A percentile compares a stretch with the other conserved stretches of the same genome.
Evolutionary conservation across 176 grass and related monocot species (phyloP).

Genomic region (Echinochloa phyllopogon): DNA sequence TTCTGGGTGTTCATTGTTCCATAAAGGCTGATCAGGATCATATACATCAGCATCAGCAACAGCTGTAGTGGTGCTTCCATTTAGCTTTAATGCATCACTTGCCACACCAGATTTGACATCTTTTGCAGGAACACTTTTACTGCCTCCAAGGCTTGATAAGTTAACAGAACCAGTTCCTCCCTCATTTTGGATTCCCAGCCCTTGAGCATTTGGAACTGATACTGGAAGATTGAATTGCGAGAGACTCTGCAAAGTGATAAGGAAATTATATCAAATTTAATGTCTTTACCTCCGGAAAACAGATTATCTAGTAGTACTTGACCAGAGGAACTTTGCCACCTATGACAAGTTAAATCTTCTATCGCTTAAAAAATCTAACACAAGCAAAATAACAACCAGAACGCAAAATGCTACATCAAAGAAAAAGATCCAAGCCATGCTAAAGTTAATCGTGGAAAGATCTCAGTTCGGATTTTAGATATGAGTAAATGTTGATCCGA

Average conservation of each 20-base stretch:
- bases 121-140: slow-evolving; percentile 60
- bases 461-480: slow-evolving; percentile 10
- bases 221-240: slow-evolving; percentile 94
- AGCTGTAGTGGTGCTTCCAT: slow-evolving; percentile 56
- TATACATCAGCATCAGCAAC: slow-evolving; percentile 88
- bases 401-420: slow-evolving; percentile 27
- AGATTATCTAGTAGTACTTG: slow-evolving; percentile 17
- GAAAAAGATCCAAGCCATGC: slow-evolving; percentile 24
- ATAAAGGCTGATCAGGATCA: slow-evolving; percentile 98
- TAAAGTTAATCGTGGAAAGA: slow-evolving; percentile 26
- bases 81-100: slow-evolving; percentile 68
- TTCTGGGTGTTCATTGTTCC: slow-evolving; percentile 74
- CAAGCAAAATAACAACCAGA: slow-evolving; percentile 20
- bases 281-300: slow-evolving; percentile 24
- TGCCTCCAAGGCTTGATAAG: slow-evolving; percentile 43
- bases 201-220: slow-evolving; percentile 62
- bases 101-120: slow-evolving; percentile 59
- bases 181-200: slow-evolving; percentile 65
- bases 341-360: slow-evolving; percentile 17
- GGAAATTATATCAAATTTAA: slow-evolving; percentile 40
- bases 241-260: slow-evolving; percentile 75
- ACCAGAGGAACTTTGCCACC: slow-evolving; percentile 26
- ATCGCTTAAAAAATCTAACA: not conserved
- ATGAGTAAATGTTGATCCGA: slow-evolving; percentile 21
- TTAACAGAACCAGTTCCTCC: slow-evolving; percentile 52